phyloP scores from a whole-genome alignment of 345 rosid species.

The Euphorbia peplus region DNA sequence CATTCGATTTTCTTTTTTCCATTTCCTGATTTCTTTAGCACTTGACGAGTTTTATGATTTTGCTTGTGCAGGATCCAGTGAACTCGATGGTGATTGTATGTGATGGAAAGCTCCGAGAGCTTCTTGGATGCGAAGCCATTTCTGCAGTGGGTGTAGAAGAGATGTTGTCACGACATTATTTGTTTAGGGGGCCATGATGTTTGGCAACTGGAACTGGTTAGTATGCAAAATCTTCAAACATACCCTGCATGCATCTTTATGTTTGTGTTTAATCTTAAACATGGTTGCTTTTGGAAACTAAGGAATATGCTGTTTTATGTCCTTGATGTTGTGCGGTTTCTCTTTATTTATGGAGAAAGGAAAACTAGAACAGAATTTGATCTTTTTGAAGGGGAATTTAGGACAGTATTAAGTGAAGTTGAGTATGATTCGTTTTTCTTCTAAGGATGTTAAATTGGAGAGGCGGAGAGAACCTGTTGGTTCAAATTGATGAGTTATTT shows the following conservation, averaged over 20 bases:
- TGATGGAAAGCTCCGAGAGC: slow-evolving; percentile 70
- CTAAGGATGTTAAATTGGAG: not conserved
- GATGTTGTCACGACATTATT: slow-evolving; percentile 64
- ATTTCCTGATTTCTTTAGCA: slow-evolving; percentile 3
- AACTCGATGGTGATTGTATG: slow-evolving; percentile 80
- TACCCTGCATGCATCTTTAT: not conserved
- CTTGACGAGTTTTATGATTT: slow-evolving; percentile 3
- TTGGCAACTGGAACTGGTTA: slow-evolving; percentile 35
- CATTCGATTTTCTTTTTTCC: not conserved
- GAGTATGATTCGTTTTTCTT: not conserved
- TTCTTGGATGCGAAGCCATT: slow-evolving; percentile 86
- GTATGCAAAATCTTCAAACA: not conserved
- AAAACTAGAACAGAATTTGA: too few relatives aligned
- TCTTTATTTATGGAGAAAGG: not conserved
- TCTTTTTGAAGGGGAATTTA: not conserved
- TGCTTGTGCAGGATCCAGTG: slow-evolving; percentile 52
- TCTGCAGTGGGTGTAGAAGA: slow-evolving; percentile 74
- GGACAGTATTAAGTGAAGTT: not conserved
- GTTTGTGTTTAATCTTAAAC: too few relatives aligned
- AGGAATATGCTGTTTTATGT: too few relatives aligned
- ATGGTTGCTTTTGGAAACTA: too few relatives aligned
- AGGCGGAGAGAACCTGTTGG: not conserved
- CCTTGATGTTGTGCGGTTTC: not conserved
- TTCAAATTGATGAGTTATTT: not conserved
- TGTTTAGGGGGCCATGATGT: slow-evolving; percentile 57